Evolutionary conservation across 495 filamentous ascomycete species (phyloP), one percentile per base, ranked within the genome.

Genomic region (Sporormia fimetaria): DNA sequence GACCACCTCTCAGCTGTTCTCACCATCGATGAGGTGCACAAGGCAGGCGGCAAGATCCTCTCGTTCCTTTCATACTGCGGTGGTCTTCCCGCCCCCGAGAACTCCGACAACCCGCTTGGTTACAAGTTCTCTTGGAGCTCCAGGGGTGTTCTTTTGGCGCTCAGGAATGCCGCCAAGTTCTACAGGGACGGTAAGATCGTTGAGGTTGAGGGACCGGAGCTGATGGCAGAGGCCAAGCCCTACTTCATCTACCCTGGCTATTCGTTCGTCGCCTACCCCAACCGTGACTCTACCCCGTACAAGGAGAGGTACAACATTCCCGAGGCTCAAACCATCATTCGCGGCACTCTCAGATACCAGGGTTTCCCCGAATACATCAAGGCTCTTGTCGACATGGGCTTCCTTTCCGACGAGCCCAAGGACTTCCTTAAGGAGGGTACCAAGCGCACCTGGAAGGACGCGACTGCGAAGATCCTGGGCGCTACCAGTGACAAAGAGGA

Each of bases 251-350:
- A 87, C 63, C 81, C 81, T 27, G 65, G 87, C 22, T 95, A 77
- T 56, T 78, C 83, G 17, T 90, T 94, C 54, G 85, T 94, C 37
- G 87, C 81, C 6, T 98, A 96, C 61, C 83, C 85, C 8, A 95
- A 95, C 73, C 71, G 88, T 39, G 86, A 95, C 63, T 90, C 82
- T 1, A 86, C 77, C 0, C 69, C 77, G 12, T 96, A 83, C 73
- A 76, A 74, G 47, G 83, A 92, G 67, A 73, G 80, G 27, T 98
- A 95, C 73, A 72, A 69, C 56, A 95, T 95, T 56, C 87, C 87
- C 41, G 87, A 95, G 63, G 78, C 78, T 4, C 61, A 81, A 54
- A 83, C 74, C 31, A 69, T 84, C 60, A 65, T 81, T 51, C 63
- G 75, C 33, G 85, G 84, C 35, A 90, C 87, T 18, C 75, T 93